phyloP scores from a whole-genome alignment of 1,284 basidiomycete species.

The Malassezia equina region DNA sequence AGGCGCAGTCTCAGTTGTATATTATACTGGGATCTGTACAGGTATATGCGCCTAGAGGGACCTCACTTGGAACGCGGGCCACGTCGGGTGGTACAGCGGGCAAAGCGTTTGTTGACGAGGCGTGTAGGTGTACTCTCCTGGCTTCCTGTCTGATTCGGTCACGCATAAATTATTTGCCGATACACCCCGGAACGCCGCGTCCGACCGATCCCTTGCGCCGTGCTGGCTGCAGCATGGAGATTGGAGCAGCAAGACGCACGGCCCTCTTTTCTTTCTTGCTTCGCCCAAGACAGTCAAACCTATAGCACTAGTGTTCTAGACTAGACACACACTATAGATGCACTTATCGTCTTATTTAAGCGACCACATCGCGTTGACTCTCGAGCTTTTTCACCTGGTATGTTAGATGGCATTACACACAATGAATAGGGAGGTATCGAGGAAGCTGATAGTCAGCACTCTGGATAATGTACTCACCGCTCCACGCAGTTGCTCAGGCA shows the following conservation, averaged over 20 bases:
- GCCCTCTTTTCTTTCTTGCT: not conserved
- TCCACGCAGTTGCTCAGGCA: constrained; percentile 88
- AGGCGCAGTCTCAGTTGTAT: not conserved
- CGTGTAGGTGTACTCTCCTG: not conserved
- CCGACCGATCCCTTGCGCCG: not conserved
- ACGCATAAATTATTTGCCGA: constrained; percentile 1
- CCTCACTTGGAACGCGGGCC: not conserved
- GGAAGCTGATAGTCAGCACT: constrained; percentile 55
- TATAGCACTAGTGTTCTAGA: not conserved
- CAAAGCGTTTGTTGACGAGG: constrained; percentile 1
- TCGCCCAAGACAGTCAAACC: not conserved
- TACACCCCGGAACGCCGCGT: not conserved
- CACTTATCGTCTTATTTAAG: not conserved
- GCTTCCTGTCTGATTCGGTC: not conserved
- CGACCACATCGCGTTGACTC: constrained; percentile 35
- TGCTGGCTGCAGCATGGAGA: not conserved
- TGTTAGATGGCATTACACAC: constrained; percentile 20
- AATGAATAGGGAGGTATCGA: constrained; percentile 64
- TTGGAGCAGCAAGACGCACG: not conserved
- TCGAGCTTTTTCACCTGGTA: constrained; percentile 62
- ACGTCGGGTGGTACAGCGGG: not conserved
- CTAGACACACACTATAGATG: not conserved
- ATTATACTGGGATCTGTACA: not conserved
- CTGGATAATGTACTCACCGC: constrained; percentile 17
- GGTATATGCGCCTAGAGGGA: not conserved